phyloP scores from a whole-genome alignment of 257 asterid genomes.

The Fraxinus quadrangulata region DNA sequence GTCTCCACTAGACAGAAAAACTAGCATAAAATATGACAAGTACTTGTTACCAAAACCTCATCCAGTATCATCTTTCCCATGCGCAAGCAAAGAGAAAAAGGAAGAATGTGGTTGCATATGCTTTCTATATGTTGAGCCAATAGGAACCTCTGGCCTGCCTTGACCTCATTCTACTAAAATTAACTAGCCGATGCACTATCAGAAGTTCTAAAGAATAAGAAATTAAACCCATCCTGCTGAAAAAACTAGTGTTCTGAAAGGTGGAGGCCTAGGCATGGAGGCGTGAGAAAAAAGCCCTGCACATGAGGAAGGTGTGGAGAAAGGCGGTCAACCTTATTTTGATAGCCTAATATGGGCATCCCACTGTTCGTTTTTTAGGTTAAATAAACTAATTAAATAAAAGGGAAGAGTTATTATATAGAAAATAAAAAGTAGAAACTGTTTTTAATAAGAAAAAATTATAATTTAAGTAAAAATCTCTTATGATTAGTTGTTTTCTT shows the following conservation, averaged over 20 bases:
- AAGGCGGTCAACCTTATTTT: background rate
- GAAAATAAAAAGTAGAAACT: background rate
- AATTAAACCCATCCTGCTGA: background rate
- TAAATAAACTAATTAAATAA: background rate
- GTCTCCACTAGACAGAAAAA: conserved; percentile 12
- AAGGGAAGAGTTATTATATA: background rate
- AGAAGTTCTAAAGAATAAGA: background rate
- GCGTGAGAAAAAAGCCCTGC: background rate
- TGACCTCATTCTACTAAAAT: background rate
- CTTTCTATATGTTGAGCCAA: background rate
- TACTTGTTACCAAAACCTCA: background rate
- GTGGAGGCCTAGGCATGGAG: background rate
- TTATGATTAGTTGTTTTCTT: background rate
- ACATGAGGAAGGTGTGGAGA: background rate
- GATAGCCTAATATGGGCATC: background rate
- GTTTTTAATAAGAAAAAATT: background rate
- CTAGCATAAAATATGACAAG: conserved; percentile 13
- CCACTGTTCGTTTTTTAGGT: background rate
- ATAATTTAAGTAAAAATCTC: background rate
- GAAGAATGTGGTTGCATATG: background rate
- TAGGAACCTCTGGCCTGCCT: background rate
- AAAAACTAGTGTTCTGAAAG: background rate
- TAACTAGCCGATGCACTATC: background rate
- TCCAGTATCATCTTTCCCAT: background rate
- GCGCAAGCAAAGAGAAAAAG: background rate